Percentiles rank a stretch among this genome's conserved stretches.
These are phyloP conservation scores for Cyamopsis tetragonoloba DNA, from an alignment of 306 rosid species.

Conservation along the genomic window DNA sequence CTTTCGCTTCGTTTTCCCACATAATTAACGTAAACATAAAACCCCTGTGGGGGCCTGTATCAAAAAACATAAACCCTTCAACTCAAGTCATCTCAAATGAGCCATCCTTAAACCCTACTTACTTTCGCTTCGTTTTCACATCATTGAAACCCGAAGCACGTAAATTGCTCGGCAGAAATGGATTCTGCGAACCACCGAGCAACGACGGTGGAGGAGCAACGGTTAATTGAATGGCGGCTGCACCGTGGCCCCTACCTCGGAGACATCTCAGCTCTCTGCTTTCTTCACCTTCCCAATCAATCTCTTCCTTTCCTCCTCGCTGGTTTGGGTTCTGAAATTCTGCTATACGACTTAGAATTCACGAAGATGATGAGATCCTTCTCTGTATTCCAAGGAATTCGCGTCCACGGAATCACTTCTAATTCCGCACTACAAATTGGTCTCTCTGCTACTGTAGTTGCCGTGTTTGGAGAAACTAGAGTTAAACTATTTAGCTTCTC, in stretches of 20 bases:
- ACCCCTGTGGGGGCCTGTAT: too few relatives aligned
- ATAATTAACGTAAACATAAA: too few relatives aligned
- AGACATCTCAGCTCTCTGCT: slow-evolving; percentile 85
- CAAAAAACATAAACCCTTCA: neutral
- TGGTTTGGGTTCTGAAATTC: slow-evolving; percentile 78
- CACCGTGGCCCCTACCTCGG: slow-evolving; percentile 73
- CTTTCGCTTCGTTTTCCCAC: too few relatives aligned
- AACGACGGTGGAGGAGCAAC: slow-evolving; percentile 28
- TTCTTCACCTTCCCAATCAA: slow-evolving; percentile 56
- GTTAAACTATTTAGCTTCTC: slow-evolving; percentile 54
- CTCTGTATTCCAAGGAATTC: slow-evolving; percentile 76
- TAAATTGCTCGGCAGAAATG: too few relatives aligned
- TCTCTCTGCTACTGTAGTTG: slow-evolving; percentile 27
- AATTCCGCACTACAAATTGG: neutral
- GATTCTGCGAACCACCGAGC: neutral
- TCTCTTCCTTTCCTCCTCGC: slow-evolving; percentile 72
- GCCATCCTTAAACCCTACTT: slow-evolving; percentile 34
- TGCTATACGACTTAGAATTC: slow-evolving; percentile 53
- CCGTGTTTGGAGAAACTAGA: slow-evolving; percentile 75
- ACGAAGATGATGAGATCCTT: slow-evolving; percentile 42
- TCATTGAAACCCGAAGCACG: too few relatives aligned
- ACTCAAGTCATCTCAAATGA: too few relatives aligned
- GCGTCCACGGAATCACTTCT: slow-evolving; percentile 80
- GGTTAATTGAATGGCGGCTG: slow-evolving; percentile 43
- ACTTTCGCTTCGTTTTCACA: too few relatives aligned